Percentiles rank a stretch among this genome's conserved stretches.
These are phyloP conservation scores for Penicillium malachiteum DNA, from an alignment of 495 filamentous ascomycete species.

Conservation along the genomic window DNA sequence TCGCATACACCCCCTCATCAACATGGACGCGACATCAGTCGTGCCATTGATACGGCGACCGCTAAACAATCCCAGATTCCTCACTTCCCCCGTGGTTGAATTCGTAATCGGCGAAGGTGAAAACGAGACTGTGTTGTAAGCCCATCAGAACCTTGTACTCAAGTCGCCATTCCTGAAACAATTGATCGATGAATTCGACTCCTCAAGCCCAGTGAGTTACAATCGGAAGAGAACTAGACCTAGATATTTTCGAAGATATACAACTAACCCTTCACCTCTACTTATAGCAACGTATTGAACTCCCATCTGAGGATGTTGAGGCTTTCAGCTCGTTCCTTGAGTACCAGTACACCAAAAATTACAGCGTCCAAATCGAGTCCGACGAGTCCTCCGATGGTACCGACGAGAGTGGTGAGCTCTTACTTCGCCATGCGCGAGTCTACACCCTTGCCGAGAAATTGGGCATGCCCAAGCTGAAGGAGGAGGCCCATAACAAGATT, in stretches of 20 bases:
- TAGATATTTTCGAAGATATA: not conserved
- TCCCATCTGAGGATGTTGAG: constrained; percentile 70
- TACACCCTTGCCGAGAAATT: constrained; percentile 88
- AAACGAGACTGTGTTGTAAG: constrained; percentile 61
- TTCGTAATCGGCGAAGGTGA: constrained; percentile 68
- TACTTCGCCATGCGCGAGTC: constrained; percentile 81
- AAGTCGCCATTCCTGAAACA: constrained; percentile 74
- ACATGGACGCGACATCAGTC: not conserved
- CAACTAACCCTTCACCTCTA: not conserved
- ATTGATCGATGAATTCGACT: constrained; percentile 55
- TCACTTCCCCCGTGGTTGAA: constrained; percentile 78
- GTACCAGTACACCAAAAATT: constrained; percentile 90
- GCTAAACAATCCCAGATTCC: constrained; percentile 33
- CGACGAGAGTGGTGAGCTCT: constrained; percentile 70
- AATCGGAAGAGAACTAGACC: not conserved
- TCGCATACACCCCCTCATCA: not conserved
- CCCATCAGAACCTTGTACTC: constrained; percentile 74
- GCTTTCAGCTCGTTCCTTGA: constrained; percentile 86
- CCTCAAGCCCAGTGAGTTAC: constrained; percentile 32
- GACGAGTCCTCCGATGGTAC: constrained; percentile 53
- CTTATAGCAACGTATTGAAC: constrained; percentile 61
- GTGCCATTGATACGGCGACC: not conserved
- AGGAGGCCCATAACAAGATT: constrained; percentile 81
- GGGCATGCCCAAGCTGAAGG: constrained; percentile 67
- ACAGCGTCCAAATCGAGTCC: constrained; percentile 68